Evolutionary conservation across 352 stramenopile species (phyloP).

Genomic region (Globisporangium megalacanthum): DNA sequence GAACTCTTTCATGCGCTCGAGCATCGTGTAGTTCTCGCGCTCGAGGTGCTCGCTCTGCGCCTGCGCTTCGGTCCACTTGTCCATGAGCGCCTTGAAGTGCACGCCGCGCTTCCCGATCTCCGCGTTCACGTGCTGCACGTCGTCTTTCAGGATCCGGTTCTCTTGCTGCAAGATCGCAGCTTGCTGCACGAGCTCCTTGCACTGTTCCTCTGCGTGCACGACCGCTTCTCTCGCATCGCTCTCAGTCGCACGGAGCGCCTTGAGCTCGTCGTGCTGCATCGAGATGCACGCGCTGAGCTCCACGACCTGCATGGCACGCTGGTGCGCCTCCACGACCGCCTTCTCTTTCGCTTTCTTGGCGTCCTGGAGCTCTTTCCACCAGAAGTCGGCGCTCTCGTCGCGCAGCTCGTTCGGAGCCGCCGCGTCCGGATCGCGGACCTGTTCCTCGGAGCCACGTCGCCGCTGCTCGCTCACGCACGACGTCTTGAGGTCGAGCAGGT

Average conservation of each 20-base stretch:
- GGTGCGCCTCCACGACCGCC: conserved; percentile 44
- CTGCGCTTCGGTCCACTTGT: conserved; percentile 68
- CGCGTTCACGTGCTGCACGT: conserved; percentile 36
- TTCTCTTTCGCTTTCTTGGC: conserved; percentile 50
- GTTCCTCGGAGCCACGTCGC: conserved; percentile 11
- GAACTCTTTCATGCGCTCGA: conserved; percentile 51
- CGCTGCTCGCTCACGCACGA: conserved; percentile 13
- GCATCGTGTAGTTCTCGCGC: conserved; percentile 38
- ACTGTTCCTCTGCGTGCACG: conserved; percentile 33
- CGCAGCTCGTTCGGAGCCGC: conserved; percentile 1
- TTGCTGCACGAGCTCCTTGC: conserved; percentile 42
- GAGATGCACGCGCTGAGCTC: conserved; percentile 70
- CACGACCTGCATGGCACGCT: conserved; percentile 54
- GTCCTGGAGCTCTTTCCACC: conserved; percentile 55
- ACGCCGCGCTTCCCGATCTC: conserved; percentile 54
- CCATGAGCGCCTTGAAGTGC: conserved; percentile 62
- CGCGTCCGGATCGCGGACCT: not conserved
- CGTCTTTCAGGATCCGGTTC: conserved; percentile 45
- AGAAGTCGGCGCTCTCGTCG: conserved; percentile 31
- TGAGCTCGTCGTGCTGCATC: conserved; percentile 73
- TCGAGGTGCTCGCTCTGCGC: conserved; percentile 53
- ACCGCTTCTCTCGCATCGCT: conserved; percentile 32
- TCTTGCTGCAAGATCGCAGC: conserved; percentile 47
- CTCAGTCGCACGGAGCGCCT: conserved; percentile 34
- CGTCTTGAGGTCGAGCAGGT: conserved; percentile 51